A percentile compares a stretch with the other conserved stretches of the same genome.
phyloP scores from a whole-genome alignment of 352 stramenopile genomes.

The Pythium apleroticum region DNA sequence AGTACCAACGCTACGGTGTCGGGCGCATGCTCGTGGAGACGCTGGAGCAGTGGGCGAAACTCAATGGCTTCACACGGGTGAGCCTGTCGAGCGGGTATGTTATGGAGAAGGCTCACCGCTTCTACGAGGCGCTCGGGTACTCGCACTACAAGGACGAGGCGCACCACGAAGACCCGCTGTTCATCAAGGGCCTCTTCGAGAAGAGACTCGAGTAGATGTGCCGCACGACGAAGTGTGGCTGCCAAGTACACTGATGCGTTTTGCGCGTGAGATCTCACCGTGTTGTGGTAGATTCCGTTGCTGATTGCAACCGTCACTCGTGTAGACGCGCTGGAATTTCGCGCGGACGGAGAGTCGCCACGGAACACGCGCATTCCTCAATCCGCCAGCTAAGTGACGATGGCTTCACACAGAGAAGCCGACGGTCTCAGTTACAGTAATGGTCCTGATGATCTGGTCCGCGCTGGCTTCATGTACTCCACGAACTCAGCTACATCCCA shows the following conservation, averaged over 20 bases:
- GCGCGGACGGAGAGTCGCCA: too few species aligned
- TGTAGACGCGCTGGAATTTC: background rate
- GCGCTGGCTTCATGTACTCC: too few species aligned
- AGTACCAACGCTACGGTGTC: slow-evolving; percentile 35
- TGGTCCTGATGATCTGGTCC: too few species aligned
- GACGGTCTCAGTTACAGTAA: too few species aligned
- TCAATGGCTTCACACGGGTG: slow-evolving; percentile 31
- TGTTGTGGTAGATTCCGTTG: background rate
- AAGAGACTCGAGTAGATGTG: slow-evolving; percentile 19
- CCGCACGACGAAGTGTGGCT: too few species aligned
- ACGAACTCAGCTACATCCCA: too few species aligned
- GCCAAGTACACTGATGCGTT: background rate
- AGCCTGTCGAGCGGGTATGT: slow-evolving; percentile 36
- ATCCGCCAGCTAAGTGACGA: background rate
- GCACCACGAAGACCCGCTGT: slow-evolving; percentile 33
- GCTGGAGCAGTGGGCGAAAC: slow-evolving; percentile 42
- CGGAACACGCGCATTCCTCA: background rate
- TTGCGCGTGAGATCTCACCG: background rate
- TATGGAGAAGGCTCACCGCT: slow-evolving; percentile 35
- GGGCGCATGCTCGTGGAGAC: slow-evolving; percentile 33
- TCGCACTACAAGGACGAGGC: slow-evolving; percentile 18
- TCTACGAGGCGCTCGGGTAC: slow-evolving; percentile 29
- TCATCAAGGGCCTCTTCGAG: slow-evolving; percentile 30
- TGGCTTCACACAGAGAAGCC: background rate
- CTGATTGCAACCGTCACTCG: background rate